A percentile compares a stretch with the other conserved stretches of the same genome.
phyloP scores from a whole-genome alignment of 495 filamentous ascomycete species.

The Cladorrhinum samala region DNA sequence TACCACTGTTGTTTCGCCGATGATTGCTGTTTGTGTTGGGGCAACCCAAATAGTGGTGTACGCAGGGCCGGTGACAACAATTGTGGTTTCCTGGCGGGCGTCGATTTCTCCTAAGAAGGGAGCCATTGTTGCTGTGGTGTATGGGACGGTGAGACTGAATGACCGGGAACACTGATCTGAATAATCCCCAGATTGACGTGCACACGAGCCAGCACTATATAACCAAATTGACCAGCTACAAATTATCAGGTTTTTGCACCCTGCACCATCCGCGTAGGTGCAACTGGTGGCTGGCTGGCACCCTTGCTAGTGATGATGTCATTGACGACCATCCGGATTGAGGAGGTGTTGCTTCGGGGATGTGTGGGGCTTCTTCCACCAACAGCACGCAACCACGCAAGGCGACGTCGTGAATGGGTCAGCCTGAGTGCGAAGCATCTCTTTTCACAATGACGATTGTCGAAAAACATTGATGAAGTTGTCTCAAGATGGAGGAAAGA shows the following conservation, averaged over 20 bases:
- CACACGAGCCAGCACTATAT: neutral
- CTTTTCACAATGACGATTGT: too few relatives aligned
- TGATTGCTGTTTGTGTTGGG: neutral
- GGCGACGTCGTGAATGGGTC: too few relatives aligned
- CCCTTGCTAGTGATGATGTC: neutral
- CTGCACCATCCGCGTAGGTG: neutral
- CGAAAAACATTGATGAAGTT: too few relatives aligned
- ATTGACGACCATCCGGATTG: neutral
- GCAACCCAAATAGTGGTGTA: neutral
- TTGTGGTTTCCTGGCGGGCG: neutral
- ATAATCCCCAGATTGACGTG: too few relatives aligned
- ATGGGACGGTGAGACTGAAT: neutral
- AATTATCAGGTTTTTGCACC: neutral
- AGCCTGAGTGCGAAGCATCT: too few relatives aligned
- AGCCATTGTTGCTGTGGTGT: neutral
- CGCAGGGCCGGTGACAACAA: neutral
- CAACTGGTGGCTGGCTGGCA: neutral
- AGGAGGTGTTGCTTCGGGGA: neutral
- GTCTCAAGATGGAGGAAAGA: too few relatives aligned
- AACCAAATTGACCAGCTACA: neutral
- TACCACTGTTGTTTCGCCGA: neutral
- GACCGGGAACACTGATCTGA: too few relatives aligned
- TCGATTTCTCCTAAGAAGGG: neutral
- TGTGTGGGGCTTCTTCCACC: too few relatives aligned
- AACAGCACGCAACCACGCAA: too few relatives aligned